phyloP scores from a whole-genome alignment of 805 yeast species.

The Candida vaughaniae region DNA sequence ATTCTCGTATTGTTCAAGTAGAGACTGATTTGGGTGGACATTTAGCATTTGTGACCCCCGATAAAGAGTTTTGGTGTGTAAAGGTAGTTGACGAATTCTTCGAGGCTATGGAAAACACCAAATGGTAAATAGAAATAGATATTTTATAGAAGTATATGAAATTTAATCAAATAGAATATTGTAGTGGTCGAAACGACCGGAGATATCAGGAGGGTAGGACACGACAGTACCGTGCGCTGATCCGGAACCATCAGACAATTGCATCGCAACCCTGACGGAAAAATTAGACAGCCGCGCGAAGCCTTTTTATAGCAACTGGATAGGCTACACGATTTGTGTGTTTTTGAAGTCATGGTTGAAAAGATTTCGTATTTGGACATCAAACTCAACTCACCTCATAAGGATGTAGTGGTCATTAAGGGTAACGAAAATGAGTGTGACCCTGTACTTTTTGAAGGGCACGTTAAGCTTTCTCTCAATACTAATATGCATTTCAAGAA shows the following conservation, averaged over 20 bases:
- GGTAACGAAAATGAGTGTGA: slow-evolving; percentile 48
- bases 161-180: too few relatives aligned
- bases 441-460: slow-evolving; percentile 43
- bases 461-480: slow-evolving; percentile 45
- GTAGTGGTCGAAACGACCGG: too few relatives aligned
- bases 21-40: slow-evolving; percentile 77
- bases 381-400: slow-evolving; percentile 38
- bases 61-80: slow-evolving; percentile 63
- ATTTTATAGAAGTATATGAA: too few relatives aligned
- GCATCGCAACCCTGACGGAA: slow-evolving; percentile 1
- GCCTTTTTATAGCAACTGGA: too few relatives aligned
- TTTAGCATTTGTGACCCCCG: slow-evolving; percentile 68
- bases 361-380: slow-evolving; percentile 33
- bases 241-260: too few relatives aligned
- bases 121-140: too few relatives aligned
- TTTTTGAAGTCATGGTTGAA: slow-evolving; percentile 13
- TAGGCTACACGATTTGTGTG: too few relatives aligned
- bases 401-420: slow-evolving; percentile 40
- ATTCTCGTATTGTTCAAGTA: slow-evolving; percentile 60
- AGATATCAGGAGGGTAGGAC: too few relatives aligned
- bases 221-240: too few relatives aligned
- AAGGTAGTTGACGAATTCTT: slow-evolving; percentile 37
- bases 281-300: neutral
- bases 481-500: slow-evolving; percentile 40
- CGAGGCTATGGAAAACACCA: slow-evolving; percentile 14